Base-by-base conservation (phyloP, 2,329 filamentous ascomycete species). In the Rhexocercosporidium sp. region DNA sequence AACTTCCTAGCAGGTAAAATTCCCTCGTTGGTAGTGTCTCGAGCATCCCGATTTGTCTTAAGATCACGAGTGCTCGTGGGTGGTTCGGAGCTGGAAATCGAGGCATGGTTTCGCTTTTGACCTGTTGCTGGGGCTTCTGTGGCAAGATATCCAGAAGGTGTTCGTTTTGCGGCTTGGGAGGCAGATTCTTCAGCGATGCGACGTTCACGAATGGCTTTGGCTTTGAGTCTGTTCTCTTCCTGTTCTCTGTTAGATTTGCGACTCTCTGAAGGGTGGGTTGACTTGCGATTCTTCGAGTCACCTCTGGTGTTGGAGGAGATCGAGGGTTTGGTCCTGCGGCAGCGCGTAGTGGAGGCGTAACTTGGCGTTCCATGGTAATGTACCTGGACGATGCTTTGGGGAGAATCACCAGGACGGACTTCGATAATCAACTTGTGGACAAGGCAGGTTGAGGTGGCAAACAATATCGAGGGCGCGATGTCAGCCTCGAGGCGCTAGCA, bases 151-250 rank as follows among this genome's bases (percentile, higher is more conserved):
- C 91, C 89, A 6, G 91, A 89, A 2, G 88, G 83, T 9, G 85
- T 84, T 68, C 84, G 82, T 63, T 81, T 81, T 46, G 81, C 78
- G 11, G 62, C 31, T 18, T 69, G 47, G 3, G 70, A 68, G 7
- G 64, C 16, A 11, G 68, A 79, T 68, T 83, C 79, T 67, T 90
- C 88, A 39, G 90, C 88, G 75, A 94, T 89, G 66, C 86, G 86
- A 75, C 91, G 89, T 72, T 92, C 88, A 66, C 92, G 91, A 20
- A 94, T 83, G 2, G 94, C 94, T 84, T 97, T 98, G 64, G 96
- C 93, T 80, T 90, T 92, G 34, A 97, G 86, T 22, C 95, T 88
- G 74, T 90, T 94, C 78, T 95, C 89, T 87, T 97, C 95, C 92
- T 96, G 66, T 18, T 9, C 25, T 37, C 6, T 59, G 62, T 70